Percentiles rank a stretch among this genome's conserved stretches.
phyloP scores from a whole-genome alignment of 2,329 filamentous ascomycete genomes.

The Alternaria metachromatica region DNA sequence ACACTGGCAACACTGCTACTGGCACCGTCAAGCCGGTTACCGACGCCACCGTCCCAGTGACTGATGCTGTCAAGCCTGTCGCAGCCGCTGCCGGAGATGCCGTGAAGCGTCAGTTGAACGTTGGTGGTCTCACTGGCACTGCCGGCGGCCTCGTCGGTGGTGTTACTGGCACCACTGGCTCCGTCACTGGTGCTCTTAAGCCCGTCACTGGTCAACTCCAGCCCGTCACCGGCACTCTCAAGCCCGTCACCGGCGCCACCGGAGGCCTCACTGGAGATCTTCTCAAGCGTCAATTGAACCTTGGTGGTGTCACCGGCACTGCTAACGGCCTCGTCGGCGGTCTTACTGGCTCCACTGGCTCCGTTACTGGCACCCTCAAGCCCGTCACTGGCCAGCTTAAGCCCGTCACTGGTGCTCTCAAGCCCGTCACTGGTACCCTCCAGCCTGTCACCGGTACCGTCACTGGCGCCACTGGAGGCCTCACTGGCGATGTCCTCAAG shows the following conservation, averaged over 20 bases:
- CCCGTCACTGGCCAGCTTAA: background rate
- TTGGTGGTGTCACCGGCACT: background rate
- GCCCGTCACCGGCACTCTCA: background rate
- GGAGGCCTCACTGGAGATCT: background rate
- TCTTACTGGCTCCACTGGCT: background rate
- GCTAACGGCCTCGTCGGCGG: background rate
- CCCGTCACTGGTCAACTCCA: background rate
- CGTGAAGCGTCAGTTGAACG: background rate
- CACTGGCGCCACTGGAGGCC: background rate
- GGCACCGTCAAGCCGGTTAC: background rate
- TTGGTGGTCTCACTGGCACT: background rate
- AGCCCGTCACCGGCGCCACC: background rate
- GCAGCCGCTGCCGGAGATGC: background rate
- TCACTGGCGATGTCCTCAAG: background rate
- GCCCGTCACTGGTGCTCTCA: background rate
- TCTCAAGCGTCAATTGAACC: background rate
- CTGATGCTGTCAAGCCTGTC: background rate
- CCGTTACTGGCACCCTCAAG: background rate
- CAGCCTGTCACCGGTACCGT: background rate
- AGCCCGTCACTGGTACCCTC: background rate
- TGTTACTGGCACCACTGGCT: background rate
- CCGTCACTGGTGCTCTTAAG: background rate
- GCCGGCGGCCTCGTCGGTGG: background rate
- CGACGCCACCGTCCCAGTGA: background rate
- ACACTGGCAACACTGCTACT: background rate